phyloP scores from a whole-genome alignment of 345 rosid genomes.

The Syzygium aromaticum region DNA sequence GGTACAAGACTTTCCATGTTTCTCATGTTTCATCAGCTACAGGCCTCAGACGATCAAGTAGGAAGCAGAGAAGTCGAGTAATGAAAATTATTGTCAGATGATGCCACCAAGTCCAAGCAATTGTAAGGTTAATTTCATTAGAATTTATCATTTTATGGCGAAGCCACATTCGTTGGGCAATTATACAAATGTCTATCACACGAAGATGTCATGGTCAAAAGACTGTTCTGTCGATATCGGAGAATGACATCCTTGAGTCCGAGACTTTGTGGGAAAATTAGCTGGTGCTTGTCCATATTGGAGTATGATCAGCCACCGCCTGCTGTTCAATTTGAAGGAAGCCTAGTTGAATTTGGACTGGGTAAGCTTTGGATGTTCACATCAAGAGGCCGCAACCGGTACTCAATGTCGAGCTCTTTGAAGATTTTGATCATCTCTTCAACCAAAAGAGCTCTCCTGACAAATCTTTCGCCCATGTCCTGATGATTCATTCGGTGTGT shows the following conservation, averaged over 20 bases:
- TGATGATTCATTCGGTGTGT: slow-evolving; percentile 29
- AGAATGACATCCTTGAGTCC: neutral
- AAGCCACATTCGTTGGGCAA: neutral
- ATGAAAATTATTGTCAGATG: neutral
- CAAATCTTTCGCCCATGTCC: slow-evolving; percentile 43
- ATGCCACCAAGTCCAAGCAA: neutral
- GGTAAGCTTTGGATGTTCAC: slow-evolving; percentile 46
- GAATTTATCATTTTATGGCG: neutral
- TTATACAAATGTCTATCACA: neutral
- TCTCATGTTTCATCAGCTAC: neutral
- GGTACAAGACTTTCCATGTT: neutral
- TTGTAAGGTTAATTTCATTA: no score
- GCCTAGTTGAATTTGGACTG: neutral
- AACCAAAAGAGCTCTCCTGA: slow-evolving; percentile 47
- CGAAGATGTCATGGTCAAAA: neutral
- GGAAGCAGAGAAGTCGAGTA: neutral
- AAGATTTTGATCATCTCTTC: slow-evolving; percentile 67
- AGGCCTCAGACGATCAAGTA: neutral
- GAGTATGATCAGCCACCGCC: neutral
- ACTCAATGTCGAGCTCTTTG: slow-evolving; percentile 59
- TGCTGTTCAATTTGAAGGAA: neutral
- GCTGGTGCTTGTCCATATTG: neutral
- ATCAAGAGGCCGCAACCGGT: slow-evolving; percentile 53
- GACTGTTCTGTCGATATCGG: neutral
- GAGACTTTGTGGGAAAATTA: neutral